A percentile compares a stretch with the other conserved stretches of the same genome.
phyloP scores from a whole-genome alignment of 2,329 filamentous ascomycete species.

The Epicoccum sorghinum region DNA sequence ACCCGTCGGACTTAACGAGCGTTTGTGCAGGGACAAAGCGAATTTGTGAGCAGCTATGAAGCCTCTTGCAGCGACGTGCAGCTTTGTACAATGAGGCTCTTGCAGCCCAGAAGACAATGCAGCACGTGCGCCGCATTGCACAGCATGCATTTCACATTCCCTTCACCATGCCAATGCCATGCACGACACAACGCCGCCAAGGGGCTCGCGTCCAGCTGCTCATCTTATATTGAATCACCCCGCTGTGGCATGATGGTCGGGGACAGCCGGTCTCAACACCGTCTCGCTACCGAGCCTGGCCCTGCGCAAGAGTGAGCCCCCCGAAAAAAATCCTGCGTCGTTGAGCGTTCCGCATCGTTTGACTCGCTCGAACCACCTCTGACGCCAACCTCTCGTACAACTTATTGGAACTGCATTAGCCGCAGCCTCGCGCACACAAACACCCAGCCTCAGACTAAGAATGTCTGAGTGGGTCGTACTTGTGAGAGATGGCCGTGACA shows the following conservation, averaged over 20 bases:
- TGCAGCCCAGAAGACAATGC: conserved; percentile 12
- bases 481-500: background rate
- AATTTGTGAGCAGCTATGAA: conserved; percentile 1
- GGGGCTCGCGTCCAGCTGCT: conserved; percentile 18
- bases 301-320: conserved; percentile 1
- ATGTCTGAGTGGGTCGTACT: too few relatives aligned
- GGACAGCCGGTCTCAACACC: conserved; percentile 22
- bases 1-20: conserved; percentile 11
- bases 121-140: conserved; percentile 16
- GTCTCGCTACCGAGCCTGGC: conserved; percentile 21
- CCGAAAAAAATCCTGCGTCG: conserved; percentile 17
- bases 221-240: conserved; percentile 15
- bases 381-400: conserved; percentile 7
- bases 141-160: conserved; percentile 10
- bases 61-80: conserved; percentile 9
- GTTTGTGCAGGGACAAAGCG: conserved; percentile 14
- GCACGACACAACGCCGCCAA: background rate
- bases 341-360: conserved; percentile 7
- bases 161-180: background rate
- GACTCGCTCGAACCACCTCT: conserved; percentile 16
- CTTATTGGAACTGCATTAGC: conserved; percentile 4
- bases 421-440: conserved; percentile 4
- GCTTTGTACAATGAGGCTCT: conserved; percentile 18
- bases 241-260: conserved; percentile 22
- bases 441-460: too few relatives aligned